Base-by-base conservation (phyloP, 768 basidiomycete species). In the Pisolithus albus region DNA sequence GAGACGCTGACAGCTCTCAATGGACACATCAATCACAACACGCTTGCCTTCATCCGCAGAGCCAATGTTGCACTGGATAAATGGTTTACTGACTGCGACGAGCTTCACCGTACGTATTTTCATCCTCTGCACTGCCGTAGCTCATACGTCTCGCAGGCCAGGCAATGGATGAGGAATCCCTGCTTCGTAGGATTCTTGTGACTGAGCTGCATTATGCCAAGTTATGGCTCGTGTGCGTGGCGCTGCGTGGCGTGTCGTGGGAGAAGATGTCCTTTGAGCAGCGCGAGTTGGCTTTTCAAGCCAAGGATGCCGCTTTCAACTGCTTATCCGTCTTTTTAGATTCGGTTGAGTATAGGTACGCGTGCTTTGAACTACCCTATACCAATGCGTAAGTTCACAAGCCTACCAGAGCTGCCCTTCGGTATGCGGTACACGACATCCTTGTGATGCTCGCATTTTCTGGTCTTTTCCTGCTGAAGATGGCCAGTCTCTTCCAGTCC, bases 221-320 rank as follows among this genome's bases (percentile, higher is more conserved):
- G 65, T 75, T 97, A 5, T 96, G 93, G 93, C 80, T 95, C 30
- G 86, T 93, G 19, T 96, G 93, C 63, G 86, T 95, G 21, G 92
- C 92, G 11, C 72, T 97, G 43, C 81, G 93, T 53, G 93, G 93
- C 16, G 88, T 87, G 23, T 82, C 88, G 5, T 97, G 92, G 93
- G 92, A 96, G 62, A 93, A 92, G 69, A 91, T 96, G 86, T 83
- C 91, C 4, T 91, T 88, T 54, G 93, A 96, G 66, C 93, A 95
- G 63, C 84, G 92, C 37, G 93, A 95, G 65, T 77, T 95, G 43
- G 92, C 92, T 3, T 94, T 95, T 74, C 89, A 94, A 61, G 93
- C 92, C 24, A 95, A 93, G 70, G 91, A 94, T 61, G 88, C 92
- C 0, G 93, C 93, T 5, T 82, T 86, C 34, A 83, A 83, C 56